Evolutionary conservation across 2,329 filamentous ascomycete genomes (phyloP), one percentile per base, ranked within the genome.

Genomic region (Talaromyces sp.): DNA sequence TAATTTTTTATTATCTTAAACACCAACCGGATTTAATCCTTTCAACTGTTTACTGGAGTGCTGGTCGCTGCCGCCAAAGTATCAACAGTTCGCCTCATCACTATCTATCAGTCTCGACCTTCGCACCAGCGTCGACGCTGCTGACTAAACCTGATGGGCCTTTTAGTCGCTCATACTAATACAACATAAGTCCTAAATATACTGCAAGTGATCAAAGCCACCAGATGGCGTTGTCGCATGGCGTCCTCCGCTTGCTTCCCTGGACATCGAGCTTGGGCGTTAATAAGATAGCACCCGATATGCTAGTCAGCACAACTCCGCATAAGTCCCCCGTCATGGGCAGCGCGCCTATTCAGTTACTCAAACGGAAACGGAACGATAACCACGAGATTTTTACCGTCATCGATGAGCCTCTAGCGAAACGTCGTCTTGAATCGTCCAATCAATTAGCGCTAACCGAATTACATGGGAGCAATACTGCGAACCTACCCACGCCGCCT

Each of bases 361-460:
- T 84, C 67, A 86, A 86, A 77, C 80, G 84, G 62, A 85, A 85
- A 70, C 76, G 79, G 57, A 77, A 78, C 33, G 76, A 78, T 62
- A 64, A 69, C 67, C 21, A 62, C 37, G 45, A 46, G 17, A 53
- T 56, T 21, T 51, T 62, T 37, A 63, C 66, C 31, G 58, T 61
- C 41, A 55, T 63, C 51, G 68, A 70, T 51, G 67, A 67, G 31
- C 70, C 68, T 17, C 61, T 64, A 35, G 69, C 68, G 37, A 71
- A 69, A 60, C 50, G 66, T 35, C 72, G 75, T 58, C 64, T 63
- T 19, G 72, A 74, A 31, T 58, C 63, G 58, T 52, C 60, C 22
- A 57, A 66, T n/a, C 53, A 58, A 43, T 22, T 19, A 3, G 64
- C 54, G 45, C 63, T 61, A 39, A 59, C 53, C 55, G 67, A 57